Conservation (phyloP, 768 basidiomycete species). For the Lactarius hatsudake region DNA sequence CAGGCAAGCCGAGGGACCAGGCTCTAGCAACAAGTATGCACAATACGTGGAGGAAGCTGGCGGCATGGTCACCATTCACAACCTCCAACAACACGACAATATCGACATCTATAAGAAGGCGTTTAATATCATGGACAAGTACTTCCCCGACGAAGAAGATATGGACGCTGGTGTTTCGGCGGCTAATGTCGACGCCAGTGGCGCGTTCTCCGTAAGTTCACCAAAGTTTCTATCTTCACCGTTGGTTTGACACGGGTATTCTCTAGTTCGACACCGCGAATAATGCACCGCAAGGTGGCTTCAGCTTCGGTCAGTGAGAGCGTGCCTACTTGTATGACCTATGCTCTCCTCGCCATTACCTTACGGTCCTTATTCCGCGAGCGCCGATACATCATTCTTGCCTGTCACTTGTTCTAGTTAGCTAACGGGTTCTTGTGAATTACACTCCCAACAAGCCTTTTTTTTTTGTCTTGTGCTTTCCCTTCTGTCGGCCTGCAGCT, state of each 20-base stretch:
- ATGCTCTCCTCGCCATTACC: background rate
- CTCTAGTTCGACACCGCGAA: constrained; percentile 77
- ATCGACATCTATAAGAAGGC: constrained; percentile 99
- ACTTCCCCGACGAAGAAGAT: constrained; percentile 98
- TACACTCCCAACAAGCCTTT: constrained; percentile 21
- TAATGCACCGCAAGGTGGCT: constrained; percentile 86
- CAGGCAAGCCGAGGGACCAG: constrained; percentile 76
- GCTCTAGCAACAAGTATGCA: constrained; percentile 89
- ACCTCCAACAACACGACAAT: constrained; percentile 99
- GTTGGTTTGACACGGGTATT: background rate
- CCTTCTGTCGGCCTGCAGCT: constrained; percentile 12
- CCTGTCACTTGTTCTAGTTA: constrained; percentile 21
- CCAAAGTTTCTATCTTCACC: background rate
- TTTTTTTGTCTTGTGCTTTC: constrained; percentile 16
- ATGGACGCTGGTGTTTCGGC: constrained; percentile 77
- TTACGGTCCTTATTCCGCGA: constrained; percentile 15
- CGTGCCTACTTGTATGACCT: constrained; percentile 10
- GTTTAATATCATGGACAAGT: constrained; percentile 97
- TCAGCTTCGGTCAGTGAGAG: constrained; percentile 81
- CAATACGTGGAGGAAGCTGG: constrained; percentile 96
- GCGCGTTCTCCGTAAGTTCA: constrained; percentile 66
- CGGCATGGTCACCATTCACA: constrained; percentile 98
- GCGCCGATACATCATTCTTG: constrained; percentile 17
- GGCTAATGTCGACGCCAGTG: constrained; percentile 70
- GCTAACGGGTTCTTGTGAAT: constrained; percentile 20